Percentiles rank a stretch among this genome's conserved stretches.
phyloP scores from a whole-genome alignment of 345 rosid species.

The Rhodamnia argentea region DNA sequence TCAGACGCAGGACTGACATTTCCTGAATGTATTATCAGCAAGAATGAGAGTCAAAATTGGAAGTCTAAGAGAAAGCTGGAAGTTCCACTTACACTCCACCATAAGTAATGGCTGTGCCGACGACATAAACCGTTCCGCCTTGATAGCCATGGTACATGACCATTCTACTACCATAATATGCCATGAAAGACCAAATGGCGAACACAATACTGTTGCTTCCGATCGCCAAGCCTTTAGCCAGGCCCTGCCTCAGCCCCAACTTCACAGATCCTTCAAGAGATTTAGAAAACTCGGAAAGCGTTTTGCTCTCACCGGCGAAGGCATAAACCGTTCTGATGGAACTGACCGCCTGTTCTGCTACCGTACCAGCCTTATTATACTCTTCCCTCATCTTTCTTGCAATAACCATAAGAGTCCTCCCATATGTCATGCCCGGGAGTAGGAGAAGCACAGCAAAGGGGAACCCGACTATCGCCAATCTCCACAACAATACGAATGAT shows the following conservation, averaged over 20 bases:
- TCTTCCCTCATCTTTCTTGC: constrained; percentile 6
- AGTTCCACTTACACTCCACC: constrained; percentile 5
- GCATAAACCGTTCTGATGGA: constrained; percentile 11
- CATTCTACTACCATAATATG: constrained; percentile 9
- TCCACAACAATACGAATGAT: constrained; percentile 3
- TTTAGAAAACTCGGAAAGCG: not conserved
- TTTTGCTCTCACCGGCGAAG: constrained; percentile 2
- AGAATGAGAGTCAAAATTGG: no score
- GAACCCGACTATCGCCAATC: constrained; percentile 6
- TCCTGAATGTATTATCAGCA: no score
- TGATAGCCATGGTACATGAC: constrained; percentile 9
- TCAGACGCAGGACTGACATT: no score
- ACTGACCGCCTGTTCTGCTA: constrained; percentile 7
- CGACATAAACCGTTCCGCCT: constrained; percentile 8
- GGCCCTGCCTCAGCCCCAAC: constrained; percentile 8
- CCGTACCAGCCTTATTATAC: constrained; percentile 3
- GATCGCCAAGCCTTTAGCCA: constrained; percentile 9
- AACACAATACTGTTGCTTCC: constrained; percentile 4
- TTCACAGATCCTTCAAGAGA: constrained; percentile 6
- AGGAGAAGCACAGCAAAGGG: constrained; percentile 5
- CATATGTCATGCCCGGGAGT: constrained; percentile 7
- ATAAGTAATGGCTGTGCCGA: not conserved
- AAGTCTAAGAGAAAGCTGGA: no score
- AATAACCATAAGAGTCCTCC: constrained; percentile 2
- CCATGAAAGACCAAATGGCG: constrained; percentile 9